Evolutionary conservation across 2,329 filamentous ascomycete genomes (phyloP).

Genomic region (Chrysoporthe deuterocubensis): DNA sequence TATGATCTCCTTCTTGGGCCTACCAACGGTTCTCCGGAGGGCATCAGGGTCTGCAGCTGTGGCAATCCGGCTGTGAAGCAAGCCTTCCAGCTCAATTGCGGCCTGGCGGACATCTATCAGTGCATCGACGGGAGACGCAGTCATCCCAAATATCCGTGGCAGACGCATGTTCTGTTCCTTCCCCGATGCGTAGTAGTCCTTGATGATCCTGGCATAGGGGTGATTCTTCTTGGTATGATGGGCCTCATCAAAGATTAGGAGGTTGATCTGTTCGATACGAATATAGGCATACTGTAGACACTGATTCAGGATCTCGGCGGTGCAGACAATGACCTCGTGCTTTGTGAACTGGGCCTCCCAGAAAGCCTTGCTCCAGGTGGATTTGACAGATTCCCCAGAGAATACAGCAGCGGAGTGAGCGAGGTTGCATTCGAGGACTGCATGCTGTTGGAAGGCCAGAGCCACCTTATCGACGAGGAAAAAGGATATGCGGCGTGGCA

Average conservation of each 20-base stretch:
- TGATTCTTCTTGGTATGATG: slow-evolving; percentile 96
- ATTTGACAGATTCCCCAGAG: slow-evolving; percentile 69
- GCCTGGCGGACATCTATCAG: slow-evolving; percentile 73
- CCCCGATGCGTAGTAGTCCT: slow-evolving; percentile 71
- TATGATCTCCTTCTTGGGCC: slow-evolving; percentile 62
- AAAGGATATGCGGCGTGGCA: slow-evolving; percentile 72
- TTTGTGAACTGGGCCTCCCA: slow-evolving; percentile 59
- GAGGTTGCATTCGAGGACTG: slow-evolving; percentile 80
- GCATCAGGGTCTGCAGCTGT: slow-evolving; percentile 65
- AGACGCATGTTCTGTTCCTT: slow-evolving; percentile 40
- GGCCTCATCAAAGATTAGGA: slow-evolving; percentile 94
- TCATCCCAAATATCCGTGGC: slow-evolving; percentile 93
- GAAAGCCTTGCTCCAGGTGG: slow-evolving; percentile 46
- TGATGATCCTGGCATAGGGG: slow-evolving; percentile 86
- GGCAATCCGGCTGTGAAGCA: slow-evolving; percentile 82
- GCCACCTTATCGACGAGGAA: slow-evolving; percentile 92
- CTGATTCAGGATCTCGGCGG: slow-evolving; percentile 81
- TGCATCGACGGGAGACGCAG: slow-evolving; percentile 89
- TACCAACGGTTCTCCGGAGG: slow-evolving; percentile 61
- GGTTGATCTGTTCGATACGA: slow-evolving; percentile 79
- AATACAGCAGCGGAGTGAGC: slow-evolving; percentile 75
- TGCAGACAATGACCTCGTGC: slow-evolving; percentile 89
- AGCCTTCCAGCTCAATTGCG: slow-evolving; percentile 72
- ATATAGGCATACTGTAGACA: slow-evolving; percentile 81
- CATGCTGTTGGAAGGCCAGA: slow-evolving; percentile 86